A percentile compares a stretch with the other conserved stretches of the same genome.
phyloP scores from a whole-genome alignment of 768 basidiomycete genomes.

The Dentipellis fragilis region DNA sequence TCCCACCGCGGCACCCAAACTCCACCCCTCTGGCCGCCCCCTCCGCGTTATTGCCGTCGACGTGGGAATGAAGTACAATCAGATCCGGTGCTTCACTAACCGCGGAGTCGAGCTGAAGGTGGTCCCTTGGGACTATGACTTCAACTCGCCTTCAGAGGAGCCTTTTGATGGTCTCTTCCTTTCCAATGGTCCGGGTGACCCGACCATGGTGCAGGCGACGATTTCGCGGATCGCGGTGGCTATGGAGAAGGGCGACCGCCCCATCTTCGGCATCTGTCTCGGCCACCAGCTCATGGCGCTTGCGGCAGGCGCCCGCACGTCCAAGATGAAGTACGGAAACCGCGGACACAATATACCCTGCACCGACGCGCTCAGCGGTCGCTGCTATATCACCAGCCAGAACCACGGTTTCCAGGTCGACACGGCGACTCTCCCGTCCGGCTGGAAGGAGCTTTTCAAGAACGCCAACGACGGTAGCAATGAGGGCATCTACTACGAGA shows the following conservation, averaged over 20 bases:
- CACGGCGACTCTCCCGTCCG: slow-evolving; percentile 57
- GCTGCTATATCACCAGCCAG: slow-evolving; percentile 98
- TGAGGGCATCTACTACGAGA: slow-evolving; percentile 91
- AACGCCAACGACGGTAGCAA: slow-evolving; percentile 98
- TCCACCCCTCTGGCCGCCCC: slow-evolving; percentile 71
- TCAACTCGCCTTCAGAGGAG: slow-evolving; percentile 57
- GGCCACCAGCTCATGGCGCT: slow-evolving; percentile 96
- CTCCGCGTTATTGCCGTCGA: slow-evolving; percentile 86
- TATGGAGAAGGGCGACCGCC: slow-evolving; percentile 64
- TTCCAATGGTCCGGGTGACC: slow-evolving; percentile 97
- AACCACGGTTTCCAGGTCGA: slow-evolving; percentile 99
- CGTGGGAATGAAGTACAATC: slow-evolving; percentile 99
- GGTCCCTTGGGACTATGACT: slow-evolving; percentile 96
- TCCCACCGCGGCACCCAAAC: slow-evolving; percentile 41
- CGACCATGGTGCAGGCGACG: slow-evolving; percentile 70
- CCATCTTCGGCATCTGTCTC: slow-evolving; percentile 97
- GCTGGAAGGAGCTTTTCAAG: slow-evolving; percentile 90
- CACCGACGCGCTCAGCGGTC: slow-evolving; percentile 83
- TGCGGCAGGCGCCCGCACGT: slow-evolving; percentile 87
- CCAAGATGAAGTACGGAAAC: slow-evolving; percentile 99
- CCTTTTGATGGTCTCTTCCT: slow-evolving; percentile 92
- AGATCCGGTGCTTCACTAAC: slow-evolving; percentile 89
- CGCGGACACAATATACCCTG: slow-evolving; percentile 99
- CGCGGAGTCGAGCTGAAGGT: slow-evolving; percentile 95
- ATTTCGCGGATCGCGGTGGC: slow-evolving; percentile 56